Percentiles rank a stretch among this genome's conserved stretches.
phyloP scores from a whole-genome alignment of 148 eudicot genomes.

The Rhododendron griersonianum region DNA sequence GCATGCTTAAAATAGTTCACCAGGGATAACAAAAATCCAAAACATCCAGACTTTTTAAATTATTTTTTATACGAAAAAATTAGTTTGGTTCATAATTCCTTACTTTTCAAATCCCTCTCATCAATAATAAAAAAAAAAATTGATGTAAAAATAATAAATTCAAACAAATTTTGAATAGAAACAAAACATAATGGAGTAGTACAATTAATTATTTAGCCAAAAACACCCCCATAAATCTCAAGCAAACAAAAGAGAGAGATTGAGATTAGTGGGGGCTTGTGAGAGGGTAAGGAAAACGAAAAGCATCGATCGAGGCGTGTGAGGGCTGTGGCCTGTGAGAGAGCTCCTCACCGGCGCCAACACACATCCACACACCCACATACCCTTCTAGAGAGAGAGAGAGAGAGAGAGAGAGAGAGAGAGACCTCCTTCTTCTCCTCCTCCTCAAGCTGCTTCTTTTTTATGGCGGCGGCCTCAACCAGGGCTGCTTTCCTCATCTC shows the following conservation, averaged over 20 bases:
- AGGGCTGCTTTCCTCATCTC: constrained; percentile 22
- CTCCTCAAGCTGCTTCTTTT: not conserved
- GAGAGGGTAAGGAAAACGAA: constrained; percentile 3
- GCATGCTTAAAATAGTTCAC: too few relatives aligned
- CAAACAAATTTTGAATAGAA: not conserved
- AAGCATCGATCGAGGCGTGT: not conserved
- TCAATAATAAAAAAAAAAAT: too few relatives aligned
- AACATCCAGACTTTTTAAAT: too few relatives aligned
- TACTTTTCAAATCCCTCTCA: too few relatives aligned
- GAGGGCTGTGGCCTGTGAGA: not conserved
- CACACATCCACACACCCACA: not conserved
- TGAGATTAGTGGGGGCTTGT: too few relatives aligned
- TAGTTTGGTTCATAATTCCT: too few relatives aligned
- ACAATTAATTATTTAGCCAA: too few relatives aligned
- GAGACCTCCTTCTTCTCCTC: not conserved
- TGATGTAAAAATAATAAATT: too few relatives aligned
- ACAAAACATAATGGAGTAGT: not conserved
- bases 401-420: not conserved
- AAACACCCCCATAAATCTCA: too few relatives aligned
- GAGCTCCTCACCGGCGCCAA: constrained; percentile 8
- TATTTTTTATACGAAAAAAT: too few relatives aligned
- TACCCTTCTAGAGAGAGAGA: not conserved
- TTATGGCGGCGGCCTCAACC: constrained; percentile 48
- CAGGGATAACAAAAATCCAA: too few relatives aligned
- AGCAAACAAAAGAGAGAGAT: too few relatives aligned